Conservation (phyloP, 331 rosid genomes). For the Dryas integrifolia region DNA sequence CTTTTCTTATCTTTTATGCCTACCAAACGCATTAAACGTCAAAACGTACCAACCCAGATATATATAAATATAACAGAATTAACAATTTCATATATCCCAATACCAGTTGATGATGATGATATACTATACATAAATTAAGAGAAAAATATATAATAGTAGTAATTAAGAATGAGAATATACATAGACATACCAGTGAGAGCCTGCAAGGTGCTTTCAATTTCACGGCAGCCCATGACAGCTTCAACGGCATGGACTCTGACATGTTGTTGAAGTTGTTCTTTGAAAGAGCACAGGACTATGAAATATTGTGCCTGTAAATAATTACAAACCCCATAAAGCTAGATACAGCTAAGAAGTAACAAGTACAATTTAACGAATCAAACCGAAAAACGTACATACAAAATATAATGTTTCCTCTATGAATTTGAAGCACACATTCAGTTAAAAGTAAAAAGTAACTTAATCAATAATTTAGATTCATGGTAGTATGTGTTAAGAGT, state of each 20-base stretch:
- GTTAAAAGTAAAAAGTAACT: not conserved
- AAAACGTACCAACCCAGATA: conserved; percentile 5
- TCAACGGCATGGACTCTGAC: conserved; percentile 96
- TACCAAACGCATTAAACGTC: conserved; percentile 30
- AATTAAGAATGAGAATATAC: too few species aligned
- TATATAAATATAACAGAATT: not conserved
- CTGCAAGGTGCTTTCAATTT: conserved; percentile 87
- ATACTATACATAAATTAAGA: too few species aligned
- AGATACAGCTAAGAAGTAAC: too few species aligned
- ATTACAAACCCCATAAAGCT: not conserved
- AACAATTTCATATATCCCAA: conserved; percentile 2
- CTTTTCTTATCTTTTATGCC: conserved; percentile 26
- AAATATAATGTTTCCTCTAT: too few species aligned
- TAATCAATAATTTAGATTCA: too few species aligned
- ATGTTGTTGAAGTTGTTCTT: conserved; percentile 98
- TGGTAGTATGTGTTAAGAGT: too few species aligned
- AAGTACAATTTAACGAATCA: too few species aligned
- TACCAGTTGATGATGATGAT: too few species aligned
- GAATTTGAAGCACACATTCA: too few species aligned
- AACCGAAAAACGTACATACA: too few species aligned
- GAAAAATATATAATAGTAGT: too few species aligned
- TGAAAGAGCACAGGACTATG: conserved; percentile 74
- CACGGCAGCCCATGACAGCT: conserved; percentile 99
- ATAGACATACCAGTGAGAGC: conserved; percentile 71
- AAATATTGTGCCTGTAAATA: conserved; percentile 71